These are phyloP conservation scores for Cocos nucifera DNA, from an alignment of 176 grass and related monocot species.

Conservation along the genomic window DNA sequence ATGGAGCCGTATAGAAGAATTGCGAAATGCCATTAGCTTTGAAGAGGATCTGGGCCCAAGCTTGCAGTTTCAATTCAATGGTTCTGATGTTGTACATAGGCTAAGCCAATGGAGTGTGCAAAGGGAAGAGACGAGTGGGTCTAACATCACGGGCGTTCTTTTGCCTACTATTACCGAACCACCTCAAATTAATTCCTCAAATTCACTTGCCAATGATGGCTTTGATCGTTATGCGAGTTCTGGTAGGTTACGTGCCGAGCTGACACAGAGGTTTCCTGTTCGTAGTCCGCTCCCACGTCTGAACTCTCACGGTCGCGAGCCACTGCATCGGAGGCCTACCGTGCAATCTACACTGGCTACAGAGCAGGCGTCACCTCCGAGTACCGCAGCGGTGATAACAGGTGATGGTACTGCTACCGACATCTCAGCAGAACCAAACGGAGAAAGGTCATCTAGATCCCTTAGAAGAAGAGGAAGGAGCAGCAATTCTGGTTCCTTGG, in stretches of 20 bases:
- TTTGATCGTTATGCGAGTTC: neutral
- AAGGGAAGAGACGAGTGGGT: neutral
- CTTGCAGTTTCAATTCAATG: neutral
- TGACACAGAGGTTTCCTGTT: too few species aligned
- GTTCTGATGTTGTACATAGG: neutral
- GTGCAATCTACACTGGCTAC: constrained; percentile 14
- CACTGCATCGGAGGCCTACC: neutral
- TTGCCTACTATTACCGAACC: neutral
- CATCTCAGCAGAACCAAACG: constrained; percentile 22
- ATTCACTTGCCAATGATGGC: neutral
- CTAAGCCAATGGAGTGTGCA: constrained; percentile 1
- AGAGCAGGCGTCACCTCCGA: constrained; percentile 41
- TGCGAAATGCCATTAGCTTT: neutral
- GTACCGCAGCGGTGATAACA: constrained; percentile 28
- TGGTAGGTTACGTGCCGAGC: too few species aligned
- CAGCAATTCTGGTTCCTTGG: constrained; percentile 11
- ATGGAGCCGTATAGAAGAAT: constrained; percentile 29
- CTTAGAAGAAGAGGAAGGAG: constrained; percentile 26
- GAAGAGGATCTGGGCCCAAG: too few species aligned
- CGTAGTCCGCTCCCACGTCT: neutral
- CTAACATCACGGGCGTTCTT: neutral
- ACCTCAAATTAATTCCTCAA: neutral
- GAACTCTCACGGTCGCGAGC: neutral
- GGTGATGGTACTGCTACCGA: constrained; percentile 5
- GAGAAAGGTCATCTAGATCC: neutral